Conservation (phyloP, 441 rosid genomes). For the Pelargonium citronellum region DNA sequence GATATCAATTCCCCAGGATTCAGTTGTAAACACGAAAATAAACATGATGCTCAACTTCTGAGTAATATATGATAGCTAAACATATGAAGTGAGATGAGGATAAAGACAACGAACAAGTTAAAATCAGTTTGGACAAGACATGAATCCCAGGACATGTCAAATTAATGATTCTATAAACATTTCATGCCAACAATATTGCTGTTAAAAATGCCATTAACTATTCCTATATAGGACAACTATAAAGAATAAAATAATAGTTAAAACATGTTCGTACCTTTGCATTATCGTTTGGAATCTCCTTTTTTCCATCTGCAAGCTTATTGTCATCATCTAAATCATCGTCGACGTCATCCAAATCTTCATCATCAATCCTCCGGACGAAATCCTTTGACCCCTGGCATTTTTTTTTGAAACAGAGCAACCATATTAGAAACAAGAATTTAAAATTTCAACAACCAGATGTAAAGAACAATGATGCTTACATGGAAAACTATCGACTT, state of each 20-base stretch:
- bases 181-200: too few relatives aligned
- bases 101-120: too few relatives aligned
- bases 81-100: too few relatives aligned
- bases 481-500: constrained; percentile 67
- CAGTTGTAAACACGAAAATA: too few relatives aligned
- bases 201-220: not conserved
- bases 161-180: too few relatives aligned
- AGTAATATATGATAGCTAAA: too few relatives aligned
- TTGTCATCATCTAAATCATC: constrained; percentile 7
- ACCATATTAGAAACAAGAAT: constrained; percentile 13
- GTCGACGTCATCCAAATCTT: constrained; percentile 35
- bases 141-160: too few relatives aligned
- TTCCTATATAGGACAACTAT: not conserved
- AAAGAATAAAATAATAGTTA: not conserved
- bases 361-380: constrained; percentile 66
- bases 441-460: not conserved
- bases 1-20: too few relatives aligned
- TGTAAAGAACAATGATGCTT: constrained; percentile 25
- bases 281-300: constrained; percentile 16
- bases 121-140: too few relatives aligned
- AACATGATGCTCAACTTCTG: too few relatives aligned
- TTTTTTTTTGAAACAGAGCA: constrained; percentile 13
- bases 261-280: constrained; percentile 31
- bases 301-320: not conserved
- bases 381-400: constrained; percentile 49